These are phyloP conservation scores for Straminergon stramineum DNA, from an alignment of 225 moss, liverwort and hornwort genomes.

Conservation along the genomic window DNA sequence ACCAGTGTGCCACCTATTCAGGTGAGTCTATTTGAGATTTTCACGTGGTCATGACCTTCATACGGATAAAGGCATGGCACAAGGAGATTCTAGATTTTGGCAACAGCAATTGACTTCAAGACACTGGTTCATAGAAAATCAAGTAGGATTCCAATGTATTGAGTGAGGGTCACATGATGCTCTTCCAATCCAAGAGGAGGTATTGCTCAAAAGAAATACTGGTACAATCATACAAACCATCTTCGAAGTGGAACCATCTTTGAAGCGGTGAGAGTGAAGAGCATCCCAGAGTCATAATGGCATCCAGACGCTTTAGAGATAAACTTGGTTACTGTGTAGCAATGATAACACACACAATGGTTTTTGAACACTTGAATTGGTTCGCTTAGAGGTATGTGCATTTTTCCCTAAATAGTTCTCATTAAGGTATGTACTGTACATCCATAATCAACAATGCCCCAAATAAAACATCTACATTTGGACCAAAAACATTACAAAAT, in stretches of 20 bases:
- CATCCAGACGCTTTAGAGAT: background rate
- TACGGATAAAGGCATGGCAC: background rate
- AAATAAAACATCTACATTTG: background rate
- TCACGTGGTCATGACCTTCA: background rate
- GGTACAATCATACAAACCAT: background rate
- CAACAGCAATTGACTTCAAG: background rate
- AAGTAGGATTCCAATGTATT: background rate
- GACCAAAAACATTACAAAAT: too few species aligned
- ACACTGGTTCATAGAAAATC: background rate
- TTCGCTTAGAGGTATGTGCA: too few species aligned
- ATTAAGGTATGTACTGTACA: too few species aligned
- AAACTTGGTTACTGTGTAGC: background rate
- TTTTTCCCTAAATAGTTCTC: too few species aligned
- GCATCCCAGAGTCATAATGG: background rate
- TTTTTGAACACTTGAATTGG: background rate
- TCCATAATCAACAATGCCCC: fast-evolving
- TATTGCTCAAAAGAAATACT: background rate
- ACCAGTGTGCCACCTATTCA: background rate
- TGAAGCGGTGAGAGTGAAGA: background rate
- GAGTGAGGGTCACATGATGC: background rate
- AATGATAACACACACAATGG: background rate
- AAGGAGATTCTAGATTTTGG: background rate
- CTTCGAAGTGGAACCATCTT: background rate
- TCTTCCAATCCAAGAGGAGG: background rate
- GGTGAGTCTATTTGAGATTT: background rate